phyloP scores from a whole-genome alignment of 2,329 filamentous ascomycete genomes.

The Mycosphaerelloides madeirae region DNA sequence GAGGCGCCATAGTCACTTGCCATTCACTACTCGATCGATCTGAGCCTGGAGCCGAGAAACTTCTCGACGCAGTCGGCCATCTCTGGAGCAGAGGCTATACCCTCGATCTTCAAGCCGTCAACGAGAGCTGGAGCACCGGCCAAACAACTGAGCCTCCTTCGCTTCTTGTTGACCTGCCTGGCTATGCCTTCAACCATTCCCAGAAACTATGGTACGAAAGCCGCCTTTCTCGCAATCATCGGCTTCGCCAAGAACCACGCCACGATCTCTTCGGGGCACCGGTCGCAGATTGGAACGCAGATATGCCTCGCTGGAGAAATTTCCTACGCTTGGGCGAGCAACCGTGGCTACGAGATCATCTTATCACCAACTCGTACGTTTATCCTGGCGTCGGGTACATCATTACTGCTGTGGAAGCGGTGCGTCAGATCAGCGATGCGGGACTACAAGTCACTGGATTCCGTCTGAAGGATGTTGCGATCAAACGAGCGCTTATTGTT shows the following conservation, averaged over 20 bases:
- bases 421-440: slow-evolving; percentile 5
- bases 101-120: background rate
- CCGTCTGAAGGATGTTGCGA: slow-evolving; percentile 10
- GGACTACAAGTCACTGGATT: slow-evolving; percentile 6
- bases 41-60: slow-evolving; percentile 1
- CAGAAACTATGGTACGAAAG: slow-evolving; percentile 12
- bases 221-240: slow-evolving; percentile 6
- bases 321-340: slow-evolving; percentile 7
- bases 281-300: slow-evolving; percentile 2
- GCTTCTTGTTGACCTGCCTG: slow-evolving; percentile 8
- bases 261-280: slow-evolving; percentile 11
- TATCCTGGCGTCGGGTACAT: slow-evolving; percentile 12
- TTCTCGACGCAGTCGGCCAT: slow-evolving; percentile 4
- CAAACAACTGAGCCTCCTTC: background rate
- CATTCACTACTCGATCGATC: slow-evolving; percentile 1
- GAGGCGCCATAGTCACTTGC: slow-evolving; percentile 1
- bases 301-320: slow-evolving; percentile 11
- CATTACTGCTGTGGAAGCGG: slow-evolving; percentile 12
- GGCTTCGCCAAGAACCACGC: slow-evolving; percentile 6
- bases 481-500: slow-evolving; percentile 3
- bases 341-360: slow-evolving; percentile 16
- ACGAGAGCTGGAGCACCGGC: background rate
- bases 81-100: slow-evolving; percentile 3
- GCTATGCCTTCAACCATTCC: slow-evolving; percentile 13
- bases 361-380: slow-evolving; percentile 5